Percentiles rank a stretch among this genome's conserved stretches.
phyloP scores from a whole-genome alignment of 495 filamentous ascomycete genomes.

The Hapsidospora chrysogenum region DNA sequence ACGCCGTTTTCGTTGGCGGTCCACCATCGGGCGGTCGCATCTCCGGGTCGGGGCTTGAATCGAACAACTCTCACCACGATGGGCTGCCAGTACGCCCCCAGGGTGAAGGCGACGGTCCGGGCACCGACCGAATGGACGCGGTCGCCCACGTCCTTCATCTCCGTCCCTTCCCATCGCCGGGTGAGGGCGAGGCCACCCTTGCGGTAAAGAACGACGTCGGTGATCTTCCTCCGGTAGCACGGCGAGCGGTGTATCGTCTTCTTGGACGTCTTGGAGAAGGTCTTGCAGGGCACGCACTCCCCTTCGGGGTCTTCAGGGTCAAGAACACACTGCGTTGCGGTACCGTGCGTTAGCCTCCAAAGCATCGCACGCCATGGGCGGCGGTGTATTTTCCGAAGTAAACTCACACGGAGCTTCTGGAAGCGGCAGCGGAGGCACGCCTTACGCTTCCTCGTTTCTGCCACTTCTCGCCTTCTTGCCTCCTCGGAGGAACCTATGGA shows the following conservation, averaged over 20 bases:
- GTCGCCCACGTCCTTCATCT: constrained; percentile 20
- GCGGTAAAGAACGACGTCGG: constrained; percentile 18
- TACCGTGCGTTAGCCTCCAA: constrained; percentile 4
- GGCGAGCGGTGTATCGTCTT: constrained; percentile 26
- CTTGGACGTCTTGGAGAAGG: constrained; percentile 17
- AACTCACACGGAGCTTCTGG: constrained; percentile 23
- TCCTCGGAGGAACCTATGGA: no score
- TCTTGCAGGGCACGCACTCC: constrained; percentile 18
- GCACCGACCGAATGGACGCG: constrained; percentile 7
- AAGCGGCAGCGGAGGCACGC: constrained; percentile 28
- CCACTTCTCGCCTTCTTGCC: no score
- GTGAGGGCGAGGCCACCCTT: constrained; percentile 21
- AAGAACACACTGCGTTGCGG: constrained; percentile 8
- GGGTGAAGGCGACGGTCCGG: constrained; percentile 13
- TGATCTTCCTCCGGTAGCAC: constrained; percentile 22
- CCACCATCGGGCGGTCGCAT: constrained; percentile 15
- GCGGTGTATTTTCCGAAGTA: not conserved
- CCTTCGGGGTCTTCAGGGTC: constrained; percentile 13
- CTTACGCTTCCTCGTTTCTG: constrained; percentile 17
- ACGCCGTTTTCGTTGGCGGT: constrained; percentile 6
- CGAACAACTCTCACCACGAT: constrained; percentile 15
- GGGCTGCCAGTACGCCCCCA: constrained; percentile 13
- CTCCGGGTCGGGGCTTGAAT: constrained; percentile 13
- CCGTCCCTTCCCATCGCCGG: constrained; percentile 17
- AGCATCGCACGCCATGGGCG: not conserved